Evolutionary conservation across 2,329 filamentous ascomycete species (phyloP).

Genomic region (Aspergillus unguis): DNA sequence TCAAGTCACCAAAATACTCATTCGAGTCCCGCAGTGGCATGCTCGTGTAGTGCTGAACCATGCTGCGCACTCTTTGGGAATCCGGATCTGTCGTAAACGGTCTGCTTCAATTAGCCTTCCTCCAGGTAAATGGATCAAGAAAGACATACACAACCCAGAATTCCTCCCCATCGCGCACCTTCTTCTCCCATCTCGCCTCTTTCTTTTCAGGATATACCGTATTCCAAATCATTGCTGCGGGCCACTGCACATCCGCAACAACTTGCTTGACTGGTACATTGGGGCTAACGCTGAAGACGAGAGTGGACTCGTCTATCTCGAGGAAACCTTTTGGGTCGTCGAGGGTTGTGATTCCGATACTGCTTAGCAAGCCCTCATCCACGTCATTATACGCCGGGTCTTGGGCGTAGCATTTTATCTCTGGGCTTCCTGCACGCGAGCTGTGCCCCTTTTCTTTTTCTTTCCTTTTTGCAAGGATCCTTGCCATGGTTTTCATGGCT

Average conservation of each 20-base stretch:
- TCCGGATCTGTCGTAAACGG: slow-evolving; percentile 24
- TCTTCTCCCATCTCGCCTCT: slow-evolving; percentile 16
- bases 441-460: not conserved
- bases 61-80: slow-evolving; percentile 18
- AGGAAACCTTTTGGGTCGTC: slow-evolving; percentile 36
- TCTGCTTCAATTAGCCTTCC: not conserved
- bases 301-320: slow-evolving; percentile 35
- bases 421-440: not conserved
- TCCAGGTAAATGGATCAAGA: not conserved
- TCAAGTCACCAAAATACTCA: slow-evolving; percentile 22
- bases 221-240: slow-evolving; percentile 31
- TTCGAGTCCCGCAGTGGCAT: slow-evolving; percentile 13
- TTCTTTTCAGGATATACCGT: slow-evolving; percentile 10
- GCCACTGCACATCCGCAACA: slow-evolving; percentile 38
- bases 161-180: slow-evolving; percentile 14
- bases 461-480: slow-evolving; percentile 5
- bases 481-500: slow-evolving; percentile 21
- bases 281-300: slow-evolving; percentile 36
- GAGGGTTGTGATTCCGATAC: slow-evolving; percentile 21
- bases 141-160: slow-evolving; percentile 18
- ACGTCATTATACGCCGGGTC: slow-evolving; percentile 26
- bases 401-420: slow-evolving; percentile 25
- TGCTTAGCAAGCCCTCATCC: slow-evolving; percentile 18
- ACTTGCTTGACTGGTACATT: slow-evolving; percentile 38
- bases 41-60: slow-evolving; percentile 21